phyloP scores from a whole-genome alignment of 2,329 filamentous ascomycete species.

The Thielaviopsis musarum region DNA sequence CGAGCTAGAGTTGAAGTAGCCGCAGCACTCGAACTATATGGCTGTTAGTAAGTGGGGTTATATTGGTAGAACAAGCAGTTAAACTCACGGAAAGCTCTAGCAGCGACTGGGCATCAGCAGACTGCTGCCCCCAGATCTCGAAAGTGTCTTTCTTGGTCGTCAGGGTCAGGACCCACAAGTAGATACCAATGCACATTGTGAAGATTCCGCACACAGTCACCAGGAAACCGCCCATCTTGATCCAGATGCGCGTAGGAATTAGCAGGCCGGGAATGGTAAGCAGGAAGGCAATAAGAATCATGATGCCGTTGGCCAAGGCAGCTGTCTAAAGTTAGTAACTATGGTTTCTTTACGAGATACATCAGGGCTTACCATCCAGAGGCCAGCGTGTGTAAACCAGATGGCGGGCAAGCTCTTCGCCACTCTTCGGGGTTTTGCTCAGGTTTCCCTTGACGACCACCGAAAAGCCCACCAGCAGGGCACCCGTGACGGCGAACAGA shows the following conservation, averaged over 20 bases:
- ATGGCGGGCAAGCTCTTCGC: conserved; percentile 31
- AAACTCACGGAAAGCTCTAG: conserved; percentile 49
- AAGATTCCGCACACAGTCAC: conserved; percentile 45
- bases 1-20: conserved; percentile 55
- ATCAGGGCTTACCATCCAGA: conserved; percentile 21
- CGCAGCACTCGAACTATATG: conserved; percentile 59
- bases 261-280: conserved; percentile 55
- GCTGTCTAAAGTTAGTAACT: conserved; percentile 25
- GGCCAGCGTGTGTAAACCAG: conserved; percentile 37
- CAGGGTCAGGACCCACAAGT: conserved; percentile 59
- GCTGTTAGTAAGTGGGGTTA: not conserved
- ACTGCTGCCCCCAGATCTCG: conserved; percentile 42
- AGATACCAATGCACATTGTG: conserved; percentile 47
- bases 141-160: conserved; percentile 46
- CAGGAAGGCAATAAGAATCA: conserved; percentile 55
- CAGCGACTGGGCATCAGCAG: conserved; percentile 42
- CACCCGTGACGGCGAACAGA: conserved; percentile 36
- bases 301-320: conserved; percentile 53
- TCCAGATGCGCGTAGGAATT: conserved; percentile 48
- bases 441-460: conserved; percentile 32
- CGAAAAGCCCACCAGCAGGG: conserved; percentile 37
- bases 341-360: not conserved
- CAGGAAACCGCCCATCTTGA: conserved; percentile 52
- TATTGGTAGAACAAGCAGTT: not conserved
- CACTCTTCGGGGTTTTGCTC: conserved; percentile 25